Base-by-base conservation (phyloP, 345 rosid genomes). In the Corymbia maculata region DNA sequence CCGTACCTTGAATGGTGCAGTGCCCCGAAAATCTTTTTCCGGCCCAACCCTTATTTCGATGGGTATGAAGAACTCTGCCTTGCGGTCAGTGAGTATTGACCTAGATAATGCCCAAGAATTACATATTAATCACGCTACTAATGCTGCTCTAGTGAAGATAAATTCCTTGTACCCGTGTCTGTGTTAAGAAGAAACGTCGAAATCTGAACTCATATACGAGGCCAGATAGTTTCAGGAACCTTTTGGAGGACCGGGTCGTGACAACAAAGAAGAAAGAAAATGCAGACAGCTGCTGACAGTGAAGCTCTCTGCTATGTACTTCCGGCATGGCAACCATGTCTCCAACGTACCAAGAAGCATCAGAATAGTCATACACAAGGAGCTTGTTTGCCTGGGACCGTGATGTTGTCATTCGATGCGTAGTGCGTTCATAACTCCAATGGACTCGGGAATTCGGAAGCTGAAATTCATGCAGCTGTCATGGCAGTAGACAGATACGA, bases 271-370 rank as follows among this genome's bases (percentile, higher is more conserved):
- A n/a, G 16, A n/a, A 64, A 11, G 30, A 5, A n/a, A 13, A 13
- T 0, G n/a, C 3, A 17, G 13, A n/a, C 75, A 61, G 68, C 2
- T 0, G 0, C 6, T 13, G 75, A 64, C 75, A 64, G 13, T 16
- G 75, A 64, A 64, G 75, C 75, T 0, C n/a, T 36, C 42, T 2
- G 42, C 42, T 36, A 61, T 13, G 36, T n/a, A 30, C 75, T 64
- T n/a, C 75, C 75, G 9, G 75, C 75, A 64, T 7, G 36, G n/a
- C 75, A 64, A 64, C 75, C 36, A 64, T 1, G 75, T 6, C 36
- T n/a, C 75, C 75, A n/a, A n/a, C 75, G 17, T n/a, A 64, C 2
- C 2, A 16, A 64, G 36, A 64, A 30, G 36, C 75, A 13, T 64
- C 75, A 13, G 36, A 64, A 64, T 13, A 64, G 75, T 64, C 10